Evolutionary conservation across 2,329 filamentous ascomycete species (phyloP).

Genomic region (Aspergillus sp.): DNA sequence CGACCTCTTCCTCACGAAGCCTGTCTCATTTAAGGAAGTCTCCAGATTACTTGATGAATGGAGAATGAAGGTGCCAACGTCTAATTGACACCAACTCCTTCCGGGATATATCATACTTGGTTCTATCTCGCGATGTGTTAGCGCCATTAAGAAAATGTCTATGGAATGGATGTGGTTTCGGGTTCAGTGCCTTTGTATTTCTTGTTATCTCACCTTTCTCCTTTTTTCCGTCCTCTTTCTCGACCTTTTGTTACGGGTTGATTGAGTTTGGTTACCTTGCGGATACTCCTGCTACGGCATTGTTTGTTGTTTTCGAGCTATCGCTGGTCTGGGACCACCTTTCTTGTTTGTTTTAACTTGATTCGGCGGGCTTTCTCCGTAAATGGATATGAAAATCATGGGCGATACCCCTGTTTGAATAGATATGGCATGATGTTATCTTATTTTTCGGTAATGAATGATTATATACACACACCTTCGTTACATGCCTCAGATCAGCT

Average conservation of each 20-base stretch:
- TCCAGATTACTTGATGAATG: slow-evolving; percentile 39
- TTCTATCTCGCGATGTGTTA: not conserved
- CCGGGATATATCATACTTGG: not conserved
- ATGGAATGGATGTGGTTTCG: not conserved
- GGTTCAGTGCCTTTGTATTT: not conserved
- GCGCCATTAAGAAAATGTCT: not conserved
- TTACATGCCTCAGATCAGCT: too few relatives aligned
- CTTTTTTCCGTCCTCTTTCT: not conserved
- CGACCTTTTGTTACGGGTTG: not conserved
- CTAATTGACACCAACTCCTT: not conserved
- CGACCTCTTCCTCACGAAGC: slow-evolving; percentile 50
- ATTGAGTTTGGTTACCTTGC: not conserved
- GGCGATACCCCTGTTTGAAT: slow-evolving; percentile 21
- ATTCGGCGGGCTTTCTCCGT: slow-evolving; percentile 9
- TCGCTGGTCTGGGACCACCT: not conserved
- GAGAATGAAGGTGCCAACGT: slow-evolving; percentile 18
- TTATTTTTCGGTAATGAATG: not conserved
- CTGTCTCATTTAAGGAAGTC: slow-evolving; percentile 47
- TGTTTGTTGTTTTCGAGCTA: not conserved
- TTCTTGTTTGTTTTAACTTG: not conserved
- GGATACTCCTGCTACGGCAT: too few relatives aligned
- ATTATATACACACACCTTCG: not conserved
- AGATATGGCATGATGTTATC: not conserved
- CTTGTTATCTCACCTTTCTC: not conserved
- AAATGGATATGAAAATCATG: slow-evolving; percentile 14